Evolutionary conservation across 345 rosid species (phyloP).

Genomic region (Camelina neglecta): DNA sequence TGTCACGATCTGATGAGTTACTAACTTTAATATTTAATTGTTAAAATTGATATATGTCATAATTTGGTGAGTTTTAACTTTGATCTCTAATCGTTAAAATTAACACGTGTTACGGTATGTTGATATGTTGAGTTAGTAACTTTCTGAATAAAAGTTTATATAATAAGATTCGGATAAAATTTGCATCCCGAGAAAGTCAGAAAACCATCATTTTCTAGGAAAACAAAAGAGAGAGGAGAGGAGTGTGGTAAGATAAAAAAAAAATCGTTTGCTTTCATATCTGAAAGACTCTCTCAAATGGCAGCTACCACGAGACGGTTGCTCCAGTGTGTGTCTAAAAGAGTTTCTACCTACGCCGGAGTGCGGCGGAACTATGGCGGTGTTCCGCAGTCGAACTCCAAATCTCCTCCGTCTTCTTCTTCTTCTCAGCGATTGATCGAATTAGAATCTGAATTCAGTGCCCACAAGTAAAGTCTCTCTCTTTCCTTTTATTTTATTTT

Average conservation of each 20-base stretch:
- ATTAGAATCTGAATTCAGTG: conserved; percentile 78
- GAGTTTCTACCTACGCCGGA: conserved; percentile 25
- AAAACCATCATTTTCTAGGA: conserved; percentile 17
- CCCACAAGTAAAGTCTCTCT: conserved; percentile 74
- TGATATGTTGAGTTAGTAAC: no score
- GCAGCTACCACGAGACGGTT: conserved; percentile 47
- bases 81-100: no score
- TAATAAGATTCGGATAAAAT: neutral
- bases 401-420: conserved; percentile 49
- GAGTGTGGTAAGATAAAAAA: neutral
- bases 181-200: conserved; percentile 6
- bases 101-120: no score
- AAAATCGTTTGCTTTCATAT: conserved; percentile 5
- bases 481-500: no score
- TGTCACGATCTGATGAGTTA: no score
- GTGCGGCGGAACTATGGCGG: conserved; percentile 54
- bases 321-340: conserved; percentile 39
- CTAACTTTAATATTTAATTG: no score
- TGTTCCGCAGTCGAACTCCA: conserved; percentile 48
- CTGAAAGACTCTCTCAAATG: conserved; percentile 40
- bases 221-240: neutral
- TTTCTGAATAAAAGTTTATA: no score
- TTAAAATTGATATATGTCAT: no score
- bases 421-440: conserved; percentile 77
- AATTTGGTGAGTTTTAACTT: no score